Base-by-base conservation (phyloP, 2,329 filamentous ascomycete genomes). In the Aureobasidium sp. region DNA sequence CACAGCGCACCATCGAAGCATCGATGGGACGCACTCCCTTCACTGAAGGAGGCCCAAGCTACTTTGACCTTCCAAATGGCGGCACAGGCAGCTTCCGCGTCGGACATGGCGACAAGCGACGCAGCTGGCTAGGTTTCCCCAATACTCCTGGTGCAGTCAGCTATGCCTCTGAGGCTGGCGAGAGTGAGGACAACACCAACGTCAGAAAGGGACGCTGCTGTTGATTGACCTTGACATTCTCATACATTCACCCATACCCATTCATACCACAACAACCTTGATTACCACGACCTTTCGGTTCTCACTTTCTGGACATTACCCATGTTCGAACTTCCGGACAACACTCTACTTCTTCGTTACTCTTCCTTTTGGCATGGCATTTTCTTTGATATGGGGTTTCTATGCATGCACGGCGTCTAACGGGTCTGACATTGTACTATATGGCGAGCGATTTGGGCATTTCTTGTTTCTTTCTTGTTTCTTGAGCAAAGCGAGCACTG, bases 31-130 rank as follows among this genome's bases (percentile, higher is more conserved):
- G 73, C 30, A 81, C 79, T 11, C 78, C 81, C 2, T 78, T 77
- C 0, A 69, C 57, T 27, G 67, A 70, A 44, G 69, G 67, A 34
- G 59, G 50, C 13, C 44, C 16, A n/a, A 47, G 42, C 30, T 78
- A 82, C 66, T 81, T 81, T 63, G 81, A 83, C 61, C 72, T 50
- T 68, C 74, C 69, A 64, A 75, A 71, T 67, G 75, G 77, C 36
- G 76, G 76, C 0, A 80, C 77, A 42, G 83, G 84, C 0, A 87
- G 83, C 69, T 87, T 88, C 67, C 76, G 84, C 32, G 66, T 85
- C 5, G 81, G 81, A 1, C 68, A 76, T 58, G 82, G 81, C 1
- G 84, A 87, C 69, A 87, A 87, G 74, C 76, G 86, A 66, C 77
- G 83, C 65, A 87, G 85, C 70, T 89, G 86, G 86, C 73, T 88